Conservation (phyloP, 495 filamentous ascomycete species). For the Neurospora sp. region DNA sequence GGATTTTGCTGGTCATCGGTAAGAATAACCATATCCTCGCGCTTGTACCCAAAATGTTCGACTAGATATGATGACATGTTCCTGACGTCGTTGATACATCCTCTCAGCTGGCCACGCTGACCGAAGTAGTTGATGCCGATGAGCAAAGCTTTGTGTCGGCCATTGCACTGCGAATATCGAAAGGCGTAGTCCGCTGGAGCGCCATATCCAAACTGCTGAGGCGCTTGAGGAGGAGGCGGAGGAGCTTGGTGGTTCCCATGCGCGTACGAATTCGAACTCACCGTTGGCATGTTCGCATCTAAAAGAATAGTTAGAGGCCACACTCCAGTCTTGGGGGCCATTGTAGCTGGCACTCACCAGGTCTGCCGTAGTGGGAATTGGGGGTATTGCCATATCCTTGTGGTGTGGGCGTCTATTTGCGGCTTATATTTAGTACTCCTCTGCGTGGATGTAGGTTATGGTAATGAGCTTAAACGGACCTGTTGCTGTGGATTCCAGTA, state of each 20-base stretch:
- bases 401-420: neutral
- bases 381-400: conserved; percentile 28
- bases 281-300: conserved; percentile 31
- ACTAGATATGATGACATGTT: conserved; percentile 94
- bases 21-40: conserved; percentile 96
- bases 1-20: conserved; percentile 96
- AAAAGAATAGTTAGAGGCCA: neutral
- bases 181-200: conserved; percentile 73
- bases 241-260: conserved; percentile 45
- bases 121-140: conserved; percentile 98
- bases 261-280: conserved; percentile 41
- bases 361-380: conserved; percentile 28
- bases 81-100: conserved; percentile 97
- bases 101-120: conserved; percentile 81
- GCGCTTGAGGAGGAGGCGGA: conserved; percentile 46
- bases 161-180: conserved; percentile 87
- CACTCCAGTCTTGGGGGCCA: neutral
- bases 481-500: neutral
- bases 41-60: conserved; percentile 82
- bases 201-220: conserved; percentile 64
- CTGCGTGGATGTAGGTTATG: neutral
- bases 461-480: neutral
- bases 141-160: conserved; percentile 80
- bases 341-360: conserved; percentile 22
- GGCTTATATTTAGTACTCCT: neutral